Evolutionary conservation across 176 grass and related monocot genomes (phyloP).

Genomic region (Echinochloa phyllopogon): DNA sequence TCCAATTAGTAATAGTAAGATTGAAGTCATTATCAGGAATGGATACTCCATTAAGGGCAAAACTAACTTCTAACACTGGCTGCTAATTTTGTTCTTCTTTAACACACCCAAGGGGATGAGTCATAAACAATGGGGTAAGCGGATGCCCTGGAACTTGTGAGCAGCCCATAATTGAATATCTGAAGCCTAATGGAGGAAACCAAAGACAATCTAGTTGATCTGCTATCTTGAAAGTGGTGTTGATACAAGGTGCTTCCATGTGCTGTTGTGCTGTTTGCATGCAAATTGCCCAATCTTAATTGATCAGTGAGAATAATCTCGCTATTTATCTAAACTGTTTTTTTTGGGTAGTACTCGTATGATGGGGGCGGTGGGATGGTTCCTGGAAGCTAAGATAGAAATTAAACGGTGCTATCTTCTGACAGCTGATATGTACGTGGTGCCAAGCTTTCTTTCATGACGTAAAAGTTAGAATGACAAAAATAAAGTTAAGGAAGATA

Average conservation of each 20-base stretch:
- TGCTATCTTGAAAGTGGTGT: background rate
- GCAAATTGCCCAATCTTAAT: constrained; percentile 33
- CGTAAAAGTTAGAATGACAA: background rate
- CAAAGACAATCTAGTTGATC: constrained; percentile 44
- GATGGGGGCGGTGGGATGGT: constrained; percentile 18
- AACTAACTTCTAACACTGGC: background rate
- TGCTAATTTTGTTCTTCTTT: background rate
- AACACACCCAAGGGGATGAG: background rate
- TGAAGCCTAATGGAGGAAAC: constrained; percentile 30
- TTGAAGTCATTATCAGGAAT: background rate
- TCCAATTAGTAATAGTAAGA: too few relatives aligned
- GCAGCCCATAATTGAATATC: constrained; percentile 6
- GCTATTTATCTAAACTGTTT: background rate
- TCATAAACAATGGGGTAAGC: constrained; percentile 6
- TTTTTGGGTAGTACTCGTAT: background rate
- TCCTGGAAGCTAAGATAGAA: constrained; percentile 26
- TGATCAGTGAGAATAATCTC: constrained; percentile 30
- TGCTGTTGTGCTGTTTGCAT: constrained; percentile 38
- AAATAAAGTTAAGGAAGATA: background rate
- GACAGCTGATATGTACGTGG: background rate
- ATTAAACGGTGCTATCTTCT: background rate
- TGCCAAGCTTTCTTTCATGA: background rate
- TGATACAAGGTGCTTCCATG: constrained; percentile 39
- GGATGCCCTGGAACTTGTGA: constrained; percentile 21
- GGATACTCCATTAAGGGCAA: background rate